A percentile compares a stretch with the other conserved stretches of the same genome.
Conservation (phyloP, 495 filamentous ascomycete species). For the Daldinia grandis region DNA sequence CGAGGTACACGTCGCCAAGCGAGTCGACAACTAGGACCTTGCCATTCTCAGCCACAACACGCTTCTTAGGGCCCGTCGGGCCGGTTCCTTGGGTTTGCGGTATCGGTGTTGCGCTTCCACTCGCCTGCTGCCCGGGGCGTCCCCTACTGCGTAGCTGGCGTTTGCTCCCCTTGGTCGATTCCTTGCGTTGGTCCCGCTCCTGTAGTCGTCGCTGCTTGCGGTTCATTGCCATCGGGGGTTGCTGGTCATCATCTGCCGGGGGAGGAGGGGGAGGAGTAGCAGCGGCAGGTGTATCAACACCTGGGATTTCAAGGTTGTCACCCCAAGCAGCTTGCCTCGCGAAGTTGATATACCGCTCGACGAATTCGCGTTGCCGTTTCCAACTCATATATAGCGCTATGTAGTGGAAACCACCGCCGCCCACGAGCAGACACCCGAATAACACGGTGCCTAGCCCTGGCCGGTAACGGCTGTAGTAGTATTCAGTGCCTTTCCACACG, state of each 20-base stretch:
- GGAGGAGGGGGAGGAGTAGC: slow-evolving; percentile 51
- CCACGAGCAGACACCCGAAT: slow-evolving; percentile 81
- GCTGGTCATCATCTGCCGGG: slow-evolving; percentile 58
- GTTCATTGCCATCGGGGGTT: slow-evolving; percentile 69
- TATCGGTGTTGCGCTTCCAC: slow-evolving; percentile 41
- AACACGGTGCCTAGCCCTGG: slow-evolving; percentile 88
- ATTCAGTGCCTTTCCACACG: slow-evolving; percentile 94
- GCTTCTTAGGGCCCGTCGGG: slow-evolving; percentile 75
- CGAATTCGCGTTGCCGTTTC: slow-evolving; percentile 89
- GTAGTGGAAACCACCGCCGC: slow-evolving; percentile 88
- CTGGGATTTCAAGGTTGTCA: slow-evolving; percentile 74
- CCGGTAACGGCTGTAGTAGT: slow-evolving; percentile 94
- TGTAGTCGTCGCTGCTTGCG: slow-evolving; percentile 86
- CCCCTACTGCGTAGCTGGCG: slow-evolving; percentile 40
- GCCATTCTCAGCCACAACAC: slow-evolving; percentile 90
- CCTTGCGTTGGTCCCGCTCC: slow-evolving; percentile 80
- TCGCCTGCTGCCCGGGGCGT: slow-evolving; percentile 46
- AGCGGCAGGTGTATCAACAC: slow-evolving; percentile 59
- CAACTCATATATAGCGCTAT: slow-evolving; percentile 81
- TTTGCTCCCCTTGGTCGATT: slow-evolving; percentile 53
- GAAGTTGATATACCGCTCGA: slow-evolving; percentile 88
- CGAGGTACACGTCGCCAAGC: slow-evolving; percentile 87
- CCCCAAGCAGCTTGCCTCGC: slow-evolving; percentile 91
- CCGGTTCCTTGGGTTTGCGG: slow-evolving; percentile 49
- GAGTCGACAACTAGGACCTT: slow-evolving; percentile 94